Percentiles rank a stretch among this genome's conserved stretches.
These are phyloP conservation scores for Prinsepia uniflora DNA, from an alignment of 306 rosid species.

Conservation along the genomic window DNA sequence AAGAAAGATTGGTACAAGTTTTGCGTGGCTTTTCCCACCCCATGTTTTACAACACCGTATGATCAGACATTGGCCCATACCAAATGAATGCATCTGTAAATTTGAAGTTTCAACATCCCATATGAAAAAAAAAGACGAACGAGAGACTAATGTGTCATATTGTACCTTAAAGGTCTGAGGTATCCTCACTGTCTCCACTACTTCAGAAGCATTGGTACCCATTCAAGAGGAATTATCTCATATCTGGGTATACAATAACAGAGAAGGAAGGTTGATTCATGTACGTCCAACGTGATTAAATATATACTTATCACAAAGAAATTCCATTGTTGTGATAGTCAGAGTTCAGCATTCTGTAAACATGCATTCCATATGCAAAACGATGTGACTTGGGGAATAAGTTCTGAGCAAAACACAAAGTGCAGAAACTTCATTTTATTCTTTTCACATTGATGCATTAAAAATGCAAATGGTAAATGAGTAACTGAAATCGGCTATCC, in stretches of 20 bases:
- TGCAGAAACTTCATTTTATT: background rate
- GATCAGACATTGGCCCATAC: background rate
- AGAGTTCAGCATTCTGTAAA: conserved; percentile 4
- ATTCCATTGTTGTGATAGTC: background rate
- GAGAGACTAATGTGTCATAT: conserved; percentile 5
- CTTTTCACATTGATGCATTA: background rate
- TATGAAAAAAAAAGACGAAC: background rate
- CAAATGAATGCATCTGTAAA: conserved; percentile 9
- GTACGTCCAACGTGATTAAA: background rate
- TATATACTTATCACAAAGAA: background rate
- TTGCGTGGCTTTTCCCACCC: background rate
- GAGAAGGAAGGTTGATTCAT: conserved; percentile 23
- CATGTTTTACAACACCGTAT: background rate
- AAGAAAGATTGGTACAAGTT: conserved; percentile 5
- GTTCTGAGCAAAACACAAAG: conserved; percentile 1
- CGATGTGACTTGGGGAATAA: background rate
- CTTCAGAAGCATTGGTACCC: conserved; percentile 64
- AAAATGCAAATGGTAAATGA: background rate
- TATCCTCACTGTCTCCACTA: conserved; percentile 33
- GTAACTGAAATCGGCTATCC: background rate
- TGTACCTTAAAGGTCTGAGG: conserved; percentile 60
- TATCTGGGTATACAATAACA: conserved; percentile 35
- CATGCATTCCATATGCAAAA: conserved; percentile 4
- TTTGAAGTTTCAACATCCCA: conserved; percentile 14
- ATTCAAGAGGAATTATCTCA: conserved; percentile 37